A percentile compares a stretch with the other conserved stretches of the same genome.
Conservation (phyloP, 2,329 filamentous ascomycete genomes). For the Hawksworthiomyces lignivorus region DNA sequence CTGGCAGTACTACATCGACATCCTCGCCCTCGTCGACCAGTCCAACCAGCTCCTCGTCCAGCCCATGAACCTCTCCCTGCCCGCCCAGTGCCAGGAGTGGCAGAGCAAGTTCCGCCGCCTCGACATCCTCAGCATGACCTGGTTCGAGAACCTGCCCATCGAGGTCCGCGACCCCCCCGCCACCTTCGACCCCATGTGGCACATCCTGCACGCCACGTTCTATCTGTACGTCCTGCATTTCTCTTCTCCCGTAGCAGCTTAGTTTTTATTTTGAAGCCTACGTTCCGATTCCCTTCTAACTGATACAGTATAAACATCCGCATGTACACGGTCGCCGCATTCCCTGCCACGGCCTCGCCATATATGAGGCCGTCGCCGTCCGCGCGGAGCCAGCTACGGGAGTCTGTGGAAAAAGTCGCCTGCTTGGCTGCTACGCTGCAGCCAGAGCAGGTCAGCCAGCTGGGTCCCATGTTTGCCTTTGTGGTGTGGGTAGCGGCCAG, state of each 20-base stretch:
- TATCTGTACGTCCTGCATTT: not conserved
- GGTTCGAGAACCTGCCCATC: conserved; percentile 9
- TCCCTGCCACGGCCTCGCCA: conserved; percentile 11
- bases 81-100: conserved; percentile 13
- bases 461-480: conserved; percentile 11
- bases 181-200: conserved; percentile 6
- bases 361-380: conserved; percentile 10
- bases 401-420: conserved; percentile 4
- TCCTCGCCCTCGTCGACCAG: conserved; percentile 10
- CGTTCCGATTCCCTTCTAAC: not conserved
- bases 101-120: conserved; percentile 12
- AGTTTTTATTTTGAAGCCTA: no score
- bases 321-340: conserved; percentile 13
- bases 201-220: conserved; percentile 8
- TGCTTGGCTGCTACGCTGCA: not conserved
- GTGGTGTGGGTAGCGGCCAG: conserved; percentile 11
- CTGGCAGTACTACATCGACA: conserved; percentile 12
- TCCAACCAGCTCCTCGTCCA: conserved; percentile 13
- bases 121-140: conserved; percentile 4
- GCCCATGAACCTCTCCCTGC: conserved; percentile 9
- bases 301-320: conserved; percentile 4
- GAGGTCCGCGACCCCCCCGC: not conserved
- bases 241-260: no score
- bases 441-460: conserved; percentile 2
- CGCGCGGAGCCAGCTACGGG: conserved; percentile 7